Evolutionary conservation across 2,329 filamentous ascomycete species (phyloP).

Genomic region (Coniochaeta ligniaria): DNA sequence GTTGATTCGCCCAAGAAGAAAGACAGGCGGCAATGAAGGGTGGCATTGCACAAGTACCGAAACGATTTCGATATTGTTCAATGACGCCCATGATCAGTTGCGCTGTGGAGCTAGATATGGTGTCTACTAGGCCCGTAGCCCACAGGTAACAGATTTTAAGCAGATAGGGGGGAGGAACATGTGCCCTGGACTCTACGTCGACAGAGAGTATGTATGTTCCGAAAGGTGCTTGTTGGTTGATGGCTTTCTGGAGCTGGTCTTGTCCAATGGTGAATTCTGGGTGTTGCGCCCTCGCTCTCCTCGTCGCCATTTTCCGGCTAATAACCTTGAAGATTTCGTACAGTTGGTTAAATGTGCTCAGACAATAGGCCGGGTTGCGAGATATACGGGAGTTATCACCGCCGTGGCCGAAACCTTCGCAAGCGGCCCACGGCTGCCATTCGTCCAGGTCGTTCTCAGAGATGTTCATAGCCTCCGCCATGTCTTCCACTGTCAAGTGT

Average conservation of each 20-base stretch:
- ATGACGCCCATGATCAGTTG: constrained; percentile 13
- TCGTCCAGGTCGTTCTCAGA: constrained; percentile 64
- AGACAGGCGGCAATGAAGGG: constrained; percentile 16
- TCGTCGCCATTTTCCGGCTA: constrained; percentile 10
- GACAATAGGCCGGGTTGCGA: constrained; percentile 23
- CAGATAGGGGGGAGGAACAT: constrained; percentile 18
- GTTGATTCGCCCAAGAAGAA: constrained; percentile 11
- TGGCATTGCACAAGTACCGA: constrained; percentile 16
- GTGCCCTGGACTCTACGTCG: constrained; percentile 8
- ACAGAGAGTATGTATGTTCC: constrained; percentile 12
- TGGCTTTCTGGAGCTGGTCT: constrained; percentile 12
- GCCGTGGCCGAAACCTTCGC: constrained; percentile 26
- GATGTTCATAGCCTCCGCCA: constrained; percentile 35
- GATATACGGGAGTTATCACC: constrained; percentile 13
- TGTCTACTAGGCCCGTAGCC: constrained; percentile 13
- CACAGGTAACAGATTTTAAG: constrained; percentile 17
- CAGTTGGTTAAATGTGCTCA: constrained; percentile 35
- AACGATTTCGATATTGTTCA: constrained; percentile 13
- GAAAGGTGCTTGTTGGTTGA: constrained; percentile 14
- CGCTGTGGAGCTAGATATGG: constrained; percentile 7
- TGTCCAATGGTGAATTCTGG: constrained; percentile 2
- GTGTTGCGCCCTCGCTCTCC: constrained; percentile 6
- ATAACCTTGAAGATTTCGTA: constrained; percentile 29
- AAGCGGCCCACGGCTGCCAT: constrained; percentile 65
- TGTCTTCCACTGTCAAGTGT: constrained; percentile 39